Evolutionary conservation across 1,139 yeast species (phyloP), one percentile per base, ranked within the genome.

Genomic region (Blastobotrys serpentis): DNA sequence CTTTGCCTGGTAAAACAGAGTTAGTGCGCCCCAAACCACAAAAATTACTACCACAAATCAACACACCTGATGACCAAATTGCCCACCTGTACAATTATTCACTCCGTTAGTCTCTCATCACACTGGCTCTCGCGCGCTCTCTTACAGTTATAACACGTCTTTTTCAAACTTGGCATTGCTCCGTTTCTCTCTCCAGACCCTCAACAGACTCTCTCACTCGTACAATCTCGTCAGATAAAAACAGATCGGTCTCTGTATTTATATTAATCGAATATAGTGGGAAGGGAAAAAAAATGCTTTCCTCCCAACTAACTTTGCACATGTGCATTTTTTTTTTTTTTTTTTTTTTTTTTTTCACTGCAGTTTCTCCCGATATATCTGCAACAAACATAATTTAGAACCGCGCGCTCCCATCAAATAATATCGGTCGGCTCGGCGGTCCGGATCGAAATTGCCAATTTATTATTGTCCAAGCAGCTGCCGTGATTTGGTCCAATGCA

Each of bases 1-100:
- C 47, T 64, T 63, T 49, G 70, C 70, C 66, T 66, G 53, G 36
- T 43, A 33, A 30, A 13, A 42, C 25, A 21, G n/a, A n/a, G n/a
- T n/a, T n/a, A n/a, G n/a, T n/a, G n/a, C n/a, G n/a, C n/a, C n/a
- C n/a, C n/a, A n/a, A n/a, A n/a, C n/a, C n/a, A n/a, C n/a, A n/a
- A n/a, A n/a, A n/a, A n/a, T n/a, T n/a, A n/a, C n/a, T n/a, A n/a
- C n/a, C n/a, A n/a, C n/a, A n/a, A n/a, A n/a, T n/a, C n/a, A n/a
- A 51, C 61, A 25, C 47, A 62, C 66, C 61, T 62, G 66, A 50
- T 64, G 68, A 18, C 68, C 68, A 54, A 62, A 57, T 34, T 56
- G 59, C 44, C 68, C 68, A 53, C 68, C 68, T 64, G 43, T 19
- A 11, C 29, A n/a, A n/a, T n/a, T n/a, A n/a, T n/a, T n/a, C n/a